phyloP scores from a whole-genome alignment of 78 protist species.

The slime mould (Dictyostelium discoideum) region DNA sequence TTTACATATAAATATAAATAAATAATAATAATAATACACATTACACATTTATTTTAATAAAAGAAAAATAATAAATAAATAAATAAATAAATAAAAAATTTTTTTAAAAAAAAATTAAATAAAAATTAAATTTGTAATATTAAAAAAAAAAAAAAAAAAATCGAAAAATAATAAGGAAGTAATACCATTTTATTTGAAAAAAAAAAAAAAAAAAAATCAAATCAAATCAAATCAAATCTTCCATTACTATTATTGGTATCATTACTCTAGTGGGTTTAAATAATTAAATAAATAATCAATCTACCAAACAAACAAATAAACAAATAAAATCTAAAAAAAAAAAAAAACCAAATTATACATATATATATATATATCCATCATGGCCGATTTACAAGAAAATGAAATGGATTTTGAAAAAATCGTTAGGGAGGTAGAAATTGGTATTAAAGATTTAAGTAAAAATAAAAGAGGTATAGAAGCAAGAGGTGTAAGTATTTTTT shows the following conservation, averaged over 20 bases:
- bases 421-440: neutral
- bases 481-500: neutral
- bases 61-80: too few species aligned
- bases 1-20: too few species aligned
- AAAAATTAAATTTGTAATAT: neutral
- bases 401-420: slow-evolving; percentile 21
- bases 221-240: neutral
- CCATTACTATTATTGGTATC: neutral
- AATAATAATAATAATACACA: neutral
- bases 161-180: neutral
- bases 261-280: neutral
- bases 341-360: neutral
- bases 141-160: neutral
- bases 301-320: too few species aligned
- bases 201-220: neutral
- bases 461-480: neutral
- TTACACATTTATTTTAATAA: neutral
- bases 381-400: slow-evolving; percentile 24
- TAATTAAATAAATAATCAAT: too few species aligned
- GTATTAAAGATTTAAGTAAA: slow-evolving; percentile 18
- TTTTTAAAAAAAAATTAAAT: neutral
- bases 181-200: neutral
- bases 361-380: neutral
- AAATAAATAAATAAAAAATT: neutral
- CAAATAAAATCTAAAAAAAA: neutral